A percentile compares a stretch with the other conserved stretches of the same genome.
Conservation (phyloP, 2,329 filamentous ascomycete species). For the Arthrobotrys iridis region DNA sequence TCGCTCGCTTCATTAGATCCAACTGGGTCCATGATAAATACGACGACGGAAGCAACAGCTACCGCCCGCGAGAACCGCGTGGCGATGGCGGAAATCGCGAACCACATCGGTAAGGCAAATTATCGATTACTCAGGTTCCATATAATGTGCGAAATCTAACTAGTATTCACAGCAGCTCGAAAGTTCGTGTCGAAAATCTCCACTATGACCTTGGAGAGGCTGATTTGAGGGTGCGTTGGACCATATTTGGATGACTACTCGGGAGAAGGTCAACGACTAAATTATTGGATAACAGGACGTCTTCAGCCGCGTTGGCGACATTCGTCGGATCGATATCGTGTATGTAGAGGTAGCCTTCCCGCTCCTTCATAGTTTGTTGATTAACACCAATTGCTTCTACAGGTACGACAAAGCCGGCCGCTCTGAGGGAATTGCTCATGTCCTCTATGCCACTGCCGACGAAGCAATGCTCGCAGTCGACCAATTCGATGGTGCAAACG, state of each 20-base stretch:
- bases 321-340: conserved; percentile 50
- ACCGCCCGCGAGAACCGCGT: conserved; percentile 37
- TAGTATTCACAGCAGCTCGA: conserved; percentile 64
- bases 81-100: conserved; percentile 19
- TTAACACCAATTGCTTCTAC: not conserved
- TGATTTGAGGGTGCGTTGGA: conserved; percentile 15
- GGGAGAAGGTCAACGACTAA: not conserved
- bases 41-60: conserved; percentile 41
- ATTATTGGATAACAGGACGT: conserved; percentile 30
- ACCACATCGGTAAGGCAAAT: conserved; percentile 24
- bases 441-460: conserved; percentile 76
- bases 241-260: not conserved
- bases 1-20: conserved; percentile 6
- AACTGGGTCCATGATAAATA: conserved; percentile 54
- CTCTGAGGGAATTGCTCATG: conserved; percentile 83
- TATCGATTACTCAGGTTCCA: not conserved
- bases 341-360: not conserved
- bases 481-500: conserved; percentile 89
- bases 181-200: conserved; percentile 85
- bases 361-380: conserved; percentile 41
- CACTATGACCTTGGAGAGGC: conserved; percentile 86
- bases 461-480: conserved; percentile 79
- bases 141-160: not conserved
- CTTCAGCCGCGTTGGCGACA: conserved; percentile 49
- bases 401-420: conserved; percentile 86